Evolutionary conservation across 495 filamentous ascomycete species (phyloP).

Genomic region (Podospora bellae-mahoneyi): DNA sequence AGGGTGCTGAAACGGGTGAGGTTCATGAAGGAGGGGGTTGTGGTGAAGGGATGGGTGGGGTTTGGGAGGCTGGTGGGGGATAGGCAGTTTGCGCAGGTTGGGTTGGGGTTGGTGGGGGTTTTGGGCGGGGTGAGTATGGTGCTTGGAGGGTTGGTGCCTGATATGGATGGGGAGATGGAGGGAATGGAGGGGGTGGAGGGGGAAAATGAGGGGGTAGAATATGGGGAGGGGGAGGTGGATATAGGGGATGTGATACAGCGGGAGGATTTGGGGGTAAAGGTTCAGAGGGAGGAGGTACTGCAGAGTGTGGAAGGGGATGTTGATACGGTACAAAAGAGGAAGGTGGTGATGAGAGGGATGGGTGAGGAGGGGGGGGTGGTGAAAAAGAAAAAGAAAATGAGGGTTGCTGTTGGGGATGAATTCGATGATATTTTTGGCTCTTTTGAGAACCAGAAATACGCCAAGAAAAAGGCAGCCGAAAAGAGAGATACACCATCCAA

Average conservation of each 20-base stretch:
- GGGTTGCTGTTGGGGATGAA: slow-evolving; percentile 25
- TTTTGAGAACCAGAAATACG: background rate
- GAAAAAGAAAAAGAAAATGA: background rate
- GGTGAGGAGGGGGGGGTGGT: no score
- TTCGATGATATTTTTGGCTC: slow-evolving; percentile 36
- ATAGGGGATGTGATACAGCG: slow-evolving; percentile 25
- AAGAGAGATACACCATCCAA: background rate
- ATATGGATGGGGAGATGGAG: background rate
- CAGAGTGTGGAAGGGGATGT: background rate
- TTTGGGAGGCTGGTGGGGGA: slow-evolving; percentile 57
- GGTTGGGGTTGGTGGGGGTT: slow-evolving; percentile 65
- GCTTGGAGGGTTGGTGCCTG: slow-evolving; percentile 29
- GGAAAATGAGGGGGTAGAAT: background rate
- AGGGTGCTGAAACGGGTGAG: slow-evolving; percentile 15
- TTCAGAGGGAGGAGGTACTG: slow-evolving; percentile 2
- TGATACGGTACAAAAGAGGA: slow-evolving; percentile 13
- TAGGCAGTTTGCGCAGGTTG: slow-evolving; percentile 72
- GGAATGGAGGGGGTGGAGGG: slow-evolving; percentile 12
- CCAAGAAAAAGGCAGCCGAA: background rate
- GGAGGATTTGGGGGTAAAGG: slow-evolving; percentile 3
- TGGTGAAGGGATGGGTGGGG: slow-evolving; percentile 28
- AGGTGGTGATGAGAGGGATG: background rate
- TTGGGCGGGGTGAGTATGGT: slow-evolving; percentile 55
- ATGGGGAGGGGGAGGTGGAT: slow-evolving; percentile 11
- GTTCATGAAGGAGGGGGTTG: slow-evolving; percentile 21